Conservation (phyloP, 331 rosid species). For the Quercus lobata region DNA sequence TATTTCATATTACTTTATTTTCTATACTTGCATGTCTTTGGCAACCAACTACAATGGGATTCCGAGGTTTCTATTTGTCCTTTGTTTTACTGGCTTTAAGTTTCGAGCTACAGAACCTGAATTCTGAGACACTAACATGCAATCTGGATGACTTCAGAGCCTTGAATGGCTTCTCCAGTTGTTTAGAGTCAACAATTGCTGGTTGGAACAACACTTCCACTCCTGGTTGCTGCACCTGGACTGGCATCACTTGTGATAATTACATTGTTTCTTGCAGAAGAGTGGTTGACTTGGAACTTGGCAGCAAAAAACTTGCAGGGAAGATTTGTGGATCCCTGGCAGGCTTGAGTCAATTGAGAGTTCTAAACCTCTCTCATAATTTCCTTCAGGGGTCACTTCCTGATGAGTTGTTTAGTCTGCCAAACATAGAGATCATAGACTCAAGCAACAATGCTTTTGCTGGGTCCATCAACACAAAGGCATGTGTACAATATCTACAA, state of each 20-base stretch:
- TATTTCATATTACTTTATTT: too few species aligned
- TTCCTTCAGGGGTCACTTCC: constrained; percentile 21
- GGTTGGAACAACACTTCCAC: not conserved
- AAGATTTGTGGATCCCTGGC: constrained; percentile 17
- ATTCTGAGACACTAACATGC: not conserved
- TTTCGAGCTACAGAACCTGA: not conserved
- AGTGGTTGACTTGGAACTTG: constrained; percentile 25
- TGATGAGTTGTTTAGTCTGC: constrained; percentile 11
- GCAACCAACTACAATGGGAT: too few species aligned
- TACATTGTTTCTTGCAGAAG: not conserved
- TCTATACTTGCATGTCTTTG: too few species aligned
- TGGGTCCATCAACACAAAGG: constrained; percentile 1
- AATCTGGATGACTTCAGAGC: constrained; percentile 19
- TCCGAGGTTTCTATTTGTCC: not conserved
- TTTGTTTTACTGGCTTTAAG: not conserved
- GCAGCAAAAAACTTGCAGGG: constrained; percentile 12
- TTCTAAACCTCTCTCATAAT: constrained; percentile 27
- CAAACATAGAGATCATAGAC: constrained; percentile 25
- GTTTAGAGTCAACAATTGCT: constrained; percentile 6
- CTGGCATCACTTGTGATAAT: constrained; percentile 23
- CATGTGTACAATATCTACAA: not conserved
- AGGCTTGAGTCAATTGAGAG: constrained; percentile 22
- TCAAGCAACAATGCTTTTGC: constrained; percentile 13
- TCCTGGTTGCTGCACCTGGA: constrained; percentile 21
- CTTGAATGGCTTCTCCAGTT: constrained; percentile 22